Base-by-base conservation (phyloP, 139 green algal genomes). In the Picochlorum sp. region DNA sequence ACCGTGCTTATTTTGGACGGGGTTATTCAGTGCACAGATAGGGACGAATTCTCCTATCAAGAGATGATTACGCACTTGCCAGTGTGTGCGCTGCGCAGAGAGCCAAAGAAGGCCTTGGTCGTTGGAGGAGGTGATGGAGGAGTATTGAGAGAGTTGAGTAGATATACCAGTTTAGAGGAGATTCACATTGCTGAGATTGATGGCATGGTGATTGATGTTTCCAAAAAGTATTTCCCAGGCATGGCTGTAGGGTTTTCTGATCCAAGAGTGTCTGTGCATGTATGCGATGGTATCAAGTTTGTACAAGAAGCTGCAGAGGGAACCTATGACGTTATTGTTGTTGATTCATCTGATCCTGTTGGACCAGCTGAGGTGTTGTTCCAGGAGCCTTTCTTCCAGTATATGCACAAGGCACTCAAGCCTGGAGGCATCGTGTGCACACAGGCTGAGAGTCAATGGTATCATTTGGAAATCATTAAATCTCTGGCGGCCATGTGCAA, bases 181-280 rank as follows among this genome's bases (percentile, higher is more conserved):
- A 92, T 98, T 58, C 83, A 98, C 65, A 90, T 97, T 15, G 89
- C 86, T 14, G 94, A 99, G 77, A 97, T 99, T 45, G 94, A 99
- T 75, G 84, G 57, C 63, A 90, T 88, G 81, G 86, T 94, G 23
- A 78, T 84, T n/a, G 83, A 95, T 49, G 70, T 88, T 0, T 74
- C 86, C 31, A 97, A 97, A 73, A 78, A 90, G 67, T 91, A 73
- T 70, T 92, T 98, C 31, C 90, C 92, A 2, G 64, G 85, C 65
- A 86, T 98, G 83, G 85, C 93, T 0, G 45, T 89, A 0, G 93
- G 94, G 6, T 99, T 96, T 67, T 69, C 67, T 45, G 93, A 99
- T 74, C 86, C 88, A 0, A 83, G 93, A 14, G 87, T 95, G 11
- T 79, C 65, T 23, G 67, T 97, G 11, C 66, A 94, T 65, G 86